Percentiles rank a stretch among this genome's conserved stretches.
Evolutionary conservation across 2,329 filamentous ascomycete genomes (phyloP).

Genomic region (Colletotrichum salicis): DNA sequence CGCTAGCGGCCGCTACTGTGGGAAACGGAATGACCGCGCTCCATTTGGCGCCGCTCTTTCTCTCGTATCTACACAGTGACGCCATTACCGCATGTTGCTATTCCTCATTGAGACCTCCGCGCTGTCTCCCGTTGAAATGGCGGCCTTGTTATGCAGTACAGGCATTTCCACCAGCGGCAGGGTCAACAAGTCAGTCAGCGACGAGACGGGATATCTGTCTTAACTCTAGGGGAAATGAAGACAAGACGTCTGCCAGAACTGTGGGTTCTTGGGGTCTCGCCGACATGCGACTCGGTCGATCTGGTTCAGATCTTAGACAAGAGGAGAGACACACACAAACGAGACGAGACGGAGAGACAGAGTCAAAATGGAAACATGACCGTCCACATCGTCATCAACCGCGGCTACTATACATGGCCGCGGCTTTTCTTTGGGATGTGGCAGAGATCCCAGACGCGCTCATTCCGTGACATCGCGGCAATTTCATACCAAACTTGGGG

Average conservation of each 20-base stretch:
- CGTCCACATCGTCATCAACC: conserved; percentile 9
- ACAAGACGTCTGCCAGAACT: conserved; percentile 1
- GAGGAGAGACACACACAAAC: conserved; percentile 29
- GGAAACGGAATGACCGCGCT: conserved; percentile 35
- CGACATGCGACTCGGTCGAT: conserved; percentile 32
- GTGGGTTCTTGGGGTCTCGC: conserved; percentile 28
- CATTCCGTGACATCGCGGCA: conserved; percentile 35
- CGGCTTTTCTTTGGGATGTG: conserved; percentile 23
- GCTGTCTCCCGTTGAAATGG: conserved; percentile 5
- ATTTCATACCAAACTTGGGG: conserved; percentile 21
- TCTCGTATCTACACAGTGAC: conserved; percentile 35
- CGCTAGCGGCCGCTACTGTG: conserved; percentile 34
- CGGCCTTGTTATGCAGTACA: conserved; percentile 9
- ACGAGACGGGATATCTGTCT: neutral
- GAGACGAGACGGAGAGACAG: conserved; percentile 12
- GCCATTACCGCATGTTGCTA: conserved; percentile 35
- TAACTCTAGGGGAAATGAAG: conserved; percentile 15
- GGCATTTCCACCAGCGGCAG: conserved; percentile 20
- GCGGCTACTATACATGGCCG: conserved; percentile 32
- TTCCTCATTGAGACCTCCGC: conserved; percentile 22
- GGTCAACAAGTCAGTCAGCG: conserved; percentile 14
- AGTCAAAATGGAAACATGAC: conserved; percentile 28
- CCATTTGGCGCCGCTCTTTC: conserved; percentile 33
- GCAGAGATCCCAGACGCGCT: conserved; percentile 32
- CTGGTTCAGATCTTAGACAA: conserved; percentile 33